Evolutionary conservation across 495 filamentous ascomycete genomes (phyloP), one percentile per base, ranked within the genome.

Genomic region (Podospora sp.): DNA sequence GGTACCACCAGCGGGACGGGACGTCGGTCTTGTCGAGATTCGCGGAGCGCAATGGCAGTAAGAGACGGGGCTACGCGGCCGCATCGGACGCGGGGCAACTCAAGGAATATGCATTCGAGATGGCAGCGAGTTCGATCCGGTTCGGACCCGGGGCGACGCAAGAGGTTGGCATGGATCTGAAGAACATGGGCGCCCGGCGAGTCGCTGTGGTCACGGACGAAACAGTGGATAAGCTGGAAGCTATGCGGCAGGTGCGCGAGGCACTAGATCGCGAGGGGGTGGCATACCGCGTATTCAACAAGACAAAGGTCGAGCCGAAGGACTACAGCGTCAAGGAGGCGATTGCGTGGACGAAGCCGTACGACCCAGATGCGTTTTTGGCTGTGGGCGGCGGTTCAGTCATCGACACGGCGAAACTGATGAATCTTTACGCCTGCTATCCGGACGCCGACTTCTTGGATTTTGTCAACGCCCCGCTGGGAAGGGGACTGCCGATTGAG

Each of bases 121-220:
- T 99, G 94, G 95, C 90, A 0, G 92, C 95, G 5, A 95, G 92
- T 0, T 91, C 88, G 52, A 96, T 99, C 73, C 90, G 96, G 18
- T 99, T 97, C 71, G 95, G 95, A 0, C 91, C 92, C 0, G 95
- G 95, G 4, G 89, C 88, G n/a, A 99, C 95, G 16, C 89, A 91
- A 76, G 95, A 99, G 79, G 93, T 98, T n/a, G 95, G 95, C 67
- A 99, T 99, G 95, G 95, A 99, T 78, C 89, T 99, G 71, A 86
- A 86, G 78, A 99, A 98, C 75, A 87, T 99, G 85, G 89, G 90
- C 18, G 86, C 89, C 1, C 91, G 91, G 80, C 87, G 88, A 33
- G 94, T 99, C 40, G 91, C 91, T 73, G 88, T 99, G 24, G 93
- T 99, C 21, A 98, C 95, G 57, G 95, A 99, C 74, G 75, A 76